Evolutionary conservation across 108 stramenopile species (phyloP).

Genomic region (Aurantiochytrium sp.): DNA sequence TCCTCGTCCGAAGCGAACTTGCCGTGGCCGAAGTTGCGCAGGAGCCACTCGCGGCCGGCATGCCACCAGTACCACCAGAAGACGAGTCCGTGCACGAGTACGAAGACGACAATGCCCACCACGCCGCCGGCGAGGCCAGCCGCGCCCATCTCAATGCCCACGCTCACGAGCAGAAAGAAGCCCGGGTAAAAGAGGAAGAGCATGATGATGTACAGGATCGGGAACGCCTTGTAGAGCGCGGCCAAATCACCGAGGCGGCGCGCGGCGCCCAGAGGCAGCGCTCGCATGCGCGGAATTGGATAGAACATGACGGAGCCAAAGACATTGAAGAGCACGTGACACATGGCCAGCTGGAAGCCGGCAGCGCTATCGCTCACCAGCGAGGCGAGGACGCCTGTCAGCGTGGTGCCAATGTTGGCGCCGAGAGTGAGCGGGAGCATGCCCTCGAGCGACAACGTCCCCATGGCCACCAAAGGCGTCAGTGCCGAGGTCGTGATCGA

Average conservation of each 20-base stretch:
- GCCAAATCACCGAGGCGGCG: slow-evolving; percentile 51
- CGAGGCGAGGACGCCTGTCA: slow-evolving; percentile 67
- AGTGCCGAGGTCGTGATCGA: too few relatives aligned
- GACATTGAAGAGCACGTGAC: slow-evolving; percentile 76
- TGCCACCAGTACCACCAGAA: too few relatives aligned
- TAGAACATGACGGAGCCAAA: slow-evolving; percentile 72
- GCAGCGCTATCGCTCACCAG: slow-evolving; percentile 59
- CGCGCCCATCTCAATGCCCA: not conserved
- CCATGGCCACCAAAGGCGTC: too few relatives aligned
- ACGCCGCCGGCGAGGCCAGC: not conserved
- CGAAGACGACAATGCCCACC: too few relatives aligned
- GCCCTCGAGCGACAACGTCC: too few relatives aligned
- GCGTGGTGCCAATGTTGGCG: slow-evolving; percentile 78
- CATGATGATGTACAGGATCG: slow-evolving; percentile 62
- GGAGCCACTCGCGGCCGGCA: too few relatives aligned
- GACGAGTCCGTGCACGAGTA: too few relatives aligned
- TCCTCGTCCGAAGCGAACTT: too few relatives aligned
- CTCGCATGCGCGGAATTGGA: slow-evolving; percentile 72
- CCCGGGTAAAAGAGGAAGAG: slow-evolving; percentile 64
- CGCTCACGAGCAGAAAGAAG: slow-evolving; percentile 39
- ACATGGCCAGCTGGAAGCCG: slow-evolving; percentile 67
- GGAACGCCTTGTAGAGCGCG: slow-evolving; percentile 43
- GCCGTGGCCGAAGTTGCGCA: too few relatives aligned
- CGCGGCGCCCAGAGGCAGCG: slow-evolving; percentile 60
- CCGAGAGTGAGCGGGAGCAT: slow-evolving; percentile 77